phyloP scores from a whole-genome alignment of 352 stramenopile species.

The Phytophthora megakarya region DNA sequence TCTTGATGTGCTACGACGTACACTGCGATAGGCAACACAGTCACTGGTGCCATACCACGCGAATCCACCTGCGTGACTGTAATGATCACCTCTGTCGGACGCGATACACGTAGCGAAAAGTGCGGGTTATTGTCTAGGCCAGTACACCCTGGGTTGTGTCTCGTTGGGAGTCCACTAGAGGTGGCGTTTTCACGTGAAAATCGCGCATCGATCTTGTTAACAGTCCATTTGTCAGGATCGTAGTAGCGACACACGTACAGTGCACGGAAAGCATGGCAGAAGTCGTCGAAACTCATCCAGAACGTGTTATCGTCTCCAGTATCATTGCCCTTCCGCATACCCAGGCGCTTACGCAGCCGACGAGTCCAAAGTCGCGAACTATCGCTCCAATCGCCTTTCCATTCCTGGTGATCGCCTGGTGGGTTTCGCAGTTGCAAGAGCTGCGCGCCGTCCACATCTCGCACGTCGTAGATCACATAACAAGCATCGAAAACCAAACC shows the following conservation, averaged over 20 bases:
- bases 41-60: slow-evolving; percentile 61
- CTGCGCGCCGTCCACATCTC: slow-evolving; percentile 81
- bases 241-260: slow-evolving; percentile 94
- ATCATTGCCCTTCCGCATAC: slow-evolving; percentile 61
- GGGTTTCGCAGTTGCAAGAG: slow-evolving; percentile 92
- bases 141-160: slow-evolving; percentile 78
- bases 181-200: slow-evolving; percentile 67
- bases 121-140: slow-evolving; percentile 90
- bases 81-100: slow-evolving; percentile 85
- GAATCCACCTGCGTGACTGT: slow-evolving; percentile 85
- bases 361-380: slow-evolving; percentile 91
- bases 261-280: slow-evolving; percentile 90
- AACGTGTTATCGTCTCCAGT: slow-evolving; percentile 92
- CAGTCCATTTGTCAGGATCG: slow-evolving; percentile 84
- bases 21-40: slow-evolving; percentile 69
- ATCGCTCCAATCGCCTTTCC: slow-evolving; percentile 94
- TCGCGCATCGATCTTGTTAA: slow-evolving; percentile 45
- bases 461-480: slow-evolving; percentile 93
- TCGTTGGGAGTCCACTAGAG: slow-evolving; percentile 80
- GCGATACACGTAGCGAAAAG: slow-evolving; percentile 73
- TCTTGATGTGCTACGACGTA: slow-evolving; percentile 65
- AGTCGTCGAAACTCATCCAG: slow-evolving; percentile 96
- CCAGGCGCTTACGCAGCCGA: slow-evolving; percentile 82
- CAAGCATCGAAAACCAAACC: slow-evolving; percentile 91
- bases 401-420: slow-evolving; percentile 91